phyloP scores from a whole-genome alignment of 805 yeast genomes.

The Candida sphagnicola region DNA sequence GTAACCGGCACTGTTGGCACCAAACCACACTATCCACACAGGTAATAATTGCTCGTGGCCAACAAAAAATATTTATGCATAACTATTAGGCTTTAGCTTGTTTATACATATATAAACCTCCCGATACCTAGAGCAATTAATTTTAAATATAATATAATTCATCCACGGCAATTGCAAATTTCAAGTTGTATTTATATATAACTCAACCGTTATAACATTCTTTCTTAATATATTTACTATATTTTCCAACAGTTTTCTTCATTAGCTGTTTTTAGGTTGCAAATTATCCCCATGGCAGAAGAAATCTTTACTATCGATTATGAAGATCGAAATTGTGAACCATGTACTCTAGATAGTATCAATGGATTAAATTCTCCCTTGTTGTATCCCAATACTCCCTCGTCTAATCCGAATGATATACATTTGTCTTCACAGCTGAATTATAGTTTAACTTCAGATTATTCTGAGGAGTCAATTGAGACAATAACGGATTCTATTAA shows the following conservation, averaged over 20 bases:
- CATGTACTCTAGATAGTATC: no score
- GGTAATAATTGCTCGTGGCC: background rate
- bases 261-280: no score
- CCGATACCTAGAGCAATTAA: background rate
- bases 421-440: background rate
- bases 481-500: background rate
- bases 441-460: background rate
- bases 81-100: background rate
- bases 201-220: no score
- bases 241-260: no score
- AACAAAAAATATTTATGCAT: background rate
- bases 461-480: background rate
- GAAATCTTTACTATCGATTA: background rate
- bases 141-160: no score
- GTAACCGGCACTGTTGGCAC: no score
- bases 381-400: background rate
- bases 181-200: no score
- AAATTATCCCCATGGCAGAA: background rate
- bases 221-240: no score
- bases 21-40: background rate
- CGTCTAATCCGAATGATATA: background rate
- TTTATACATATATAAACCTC: background rate
- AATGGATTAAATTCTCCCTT: background rate
- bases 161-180: no score
- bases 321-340: no score